A percentile compares a stretch with the other conserved stretches of the same genome.
Evolutionary conservation across 345 rosid species (phyloP).

Genomic region (Erucastrum elatum): DNA sequence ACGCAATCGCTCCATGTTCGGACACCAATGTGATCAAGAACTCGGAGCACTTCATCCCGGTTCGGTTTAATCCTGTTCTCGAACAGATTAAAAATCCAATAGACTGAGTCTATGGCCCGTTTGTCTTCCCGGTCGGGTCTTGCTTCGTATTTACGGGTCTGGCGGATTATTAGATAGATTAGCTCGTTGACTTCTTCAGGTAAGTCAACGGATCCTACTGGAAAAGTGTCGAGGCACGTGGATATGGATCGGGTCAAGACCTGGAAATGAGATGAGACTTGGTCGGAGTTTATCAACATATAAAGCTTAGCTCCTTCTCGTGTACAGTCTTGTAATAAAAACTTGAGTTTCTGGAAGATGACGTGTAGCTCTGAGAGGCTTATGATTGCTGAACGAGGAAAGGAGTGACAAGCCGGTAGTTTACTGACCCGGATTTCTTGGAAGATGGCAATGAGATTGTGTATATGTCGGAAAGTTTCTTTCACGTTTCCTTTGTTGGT

Average conservation of each 20-base stretch:
- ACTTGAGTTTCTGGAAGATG: conserved; percentile 58
- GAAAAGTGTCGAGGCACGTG: conserved; percentile 62
- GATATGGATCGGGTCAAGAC: conserved; percentile 51
- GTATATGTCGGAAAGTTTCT: conserved; percentile 51
- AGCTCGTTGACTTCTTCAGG: conserved; percentile 58
- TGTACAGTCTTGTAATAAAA: conserved; percentile 62
- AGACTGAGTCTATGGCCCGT: conserved; percentile 38
- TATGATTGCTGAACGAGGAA: conserved; percentile 41
- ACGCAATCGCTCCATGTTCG: conserved; percentile 63
- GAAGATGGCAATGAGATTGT: conserved; percentile 48
- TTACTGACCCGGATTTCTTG: conserved; percentile 47
- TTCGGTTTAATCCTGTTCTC: conserved; percentile 53
- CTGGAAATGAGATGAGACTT: conserved; percentile 54
- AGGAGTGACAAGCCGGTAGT: background rate
- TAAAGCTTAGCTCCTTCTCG: conserved; percentile 59
- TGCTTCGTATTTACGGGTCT: conserved; percentile 51
- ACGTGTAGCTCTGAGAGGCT: conserved; percentile 73
- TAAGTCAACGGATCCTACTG: conserved; percentile 42
- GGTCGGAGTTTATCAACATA: conserved; percentile 60
- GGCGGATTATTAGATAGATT: conserved; percentile 47
- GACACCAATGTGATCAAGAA: conserved; percentile 56
- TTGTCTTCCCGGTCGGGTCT: conserved; percentile 50
- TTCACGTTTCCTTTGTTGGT: conserved; percentile 52
- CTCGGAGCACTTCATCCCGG: conserved; percentile 35
- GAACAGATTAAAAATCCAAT: conserved; percentile 47